These are phyloP conservation scores for Pisolithus orientalis DNA, from an alignment of 768 basidiomycete genomes.

Conservation along the genomic window DNA sequence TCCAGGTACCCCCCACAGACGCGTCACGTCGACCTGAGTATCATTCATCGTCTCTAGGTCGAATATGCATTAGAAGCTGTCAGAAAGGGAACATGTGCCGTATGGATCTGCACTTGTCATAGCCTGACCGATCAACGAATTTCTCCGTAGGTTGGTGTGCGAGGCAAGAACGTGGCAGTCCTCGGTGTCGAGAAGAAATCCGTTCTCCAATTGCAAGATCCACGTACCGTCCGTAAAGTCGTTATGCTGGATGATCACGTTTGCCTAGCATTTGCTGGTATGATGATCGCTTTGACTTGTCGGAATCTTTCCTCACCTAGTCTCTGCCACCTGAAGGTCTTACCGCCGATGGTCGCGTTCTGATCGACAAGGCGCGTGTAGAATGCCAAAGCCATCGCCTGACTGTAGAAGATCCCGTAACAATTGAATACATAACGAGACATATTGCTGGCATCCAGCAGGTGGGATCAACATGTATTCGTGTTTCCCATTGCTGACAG, in stretches of 20 bases:
- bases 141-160: slow-evolving; percentile 76
- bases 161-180: slow-evolving; percentile 91
- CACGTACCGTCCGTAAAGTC: slow-evolving; percentile 94
- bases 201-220: slow-evolving; percentile 94
- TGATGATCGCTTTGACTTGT: slow-evolving; percentile 15
- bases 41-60: slow-evolving; percentile 51
- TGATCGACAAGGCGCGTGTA: slow-evolving; percentile 96
- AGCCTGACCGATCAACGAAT: slow-evolving; percentile 1
- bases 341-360: slow-evolving; percentile 93
- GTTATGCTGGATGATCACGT: slow-evolving; percentile 98
- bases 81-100: slow-evolving; percentile 93
- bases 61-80: slow-evolving; percentile 99
- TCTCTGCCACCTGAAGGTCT: slow-evolving; percentile 51
- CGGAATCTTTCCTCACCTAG: slow-evolving; percentile 6
- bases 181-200: slow-evolving; percentile 99
- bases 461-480: slow-evolving; percentile 37
- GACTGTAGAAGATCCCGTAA: slow-evolving; percentile 97
- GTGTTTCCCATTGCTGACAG: not conserved
- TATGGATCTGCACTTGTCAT: slow-evolving; percentile 32
- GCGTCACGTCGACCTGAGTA: slow-evolving; percentile 19
- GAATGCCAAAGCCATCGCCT: slow-evolving; percentile 97
- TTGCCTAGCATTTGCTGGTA: slow-evolving; percentile 96
- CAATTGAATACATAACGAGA: slow-evolving; percentile 96
- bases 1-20: slow-evolving; percentile 60
- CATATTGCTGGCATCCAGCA: slow-evolving; percentile 99